phyloP scores from a whole-genome alignment of 2,329 filamentous ascomycete species.

The Trichoderma guizhouense region DNA sequence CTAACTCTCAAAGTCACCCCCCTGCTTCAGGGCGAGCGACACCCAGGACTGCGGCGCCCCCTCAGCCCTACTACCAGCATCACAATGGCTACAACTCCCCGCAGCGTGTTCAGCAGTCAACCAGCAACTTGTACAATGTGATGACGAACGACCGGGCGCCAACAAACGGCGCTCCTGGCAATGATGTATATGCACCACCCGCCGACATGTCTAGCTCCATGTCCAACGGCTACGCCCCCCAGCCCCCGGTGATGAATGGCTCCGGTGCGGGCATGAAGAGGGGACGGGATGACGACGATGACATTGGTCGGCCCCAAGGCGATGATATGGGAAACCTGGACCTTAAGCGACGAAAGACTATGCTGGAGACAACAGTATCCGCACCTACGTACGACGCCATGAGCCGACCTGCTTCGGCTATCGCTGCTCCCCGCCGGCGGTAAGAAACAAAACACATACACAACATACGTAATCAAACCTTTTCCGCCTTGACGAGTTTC shows the following conservation, averaged over 20 bases:
- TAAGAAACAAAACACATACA: conserved; percentile 24
- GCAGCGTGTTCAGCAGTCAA: conserved; percentile 64
- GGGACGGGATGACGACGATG: conserved; percentile 58
- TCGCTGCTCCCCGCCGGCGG: conserved; percentile 41
- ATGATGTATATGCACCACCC: conserved; percentile 69
- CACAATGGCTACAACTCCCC: conserved; percentile 71
- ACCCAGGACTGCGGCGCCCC: conserved; percentile 70
- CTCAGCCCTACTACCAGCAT: conserved; percentile 70
- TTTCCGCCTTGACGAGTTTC: conserved; percentile 17
- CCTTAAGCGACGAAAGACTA: conserved; percentile 76
- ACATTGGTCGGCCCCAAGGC: conserved; percentile 57
- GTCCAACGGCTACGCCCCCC: conserved; percentile 61
- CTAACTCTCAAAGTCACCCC: conserved; percentile 74
- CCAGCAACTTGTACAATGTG: conserved; percentile 84
- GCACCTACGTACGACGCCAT: conserved; percentile 49
- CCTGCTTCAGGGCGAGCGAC: conserved; percentile 80
- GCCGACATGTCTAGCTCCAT: conserved; percentile 55
- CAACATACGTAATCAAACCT: conserved; percentile 3
- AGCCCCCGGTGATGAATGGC: conserved; percentile 65
- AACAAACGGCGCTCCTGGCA: conserved; percentile 55
- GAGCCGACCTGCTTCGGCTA: conserved; percentile 45
- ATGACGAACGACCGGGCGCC: conserved; percentile 74
- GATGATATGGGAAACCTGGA: conserved; percentile 52
- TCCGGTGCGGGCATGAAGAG: conserved; percentile 44
- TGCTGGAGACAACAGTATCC: conserved; percentile 58